Percentiles rank a stretch among this genome's conserved stretches.
Evolutionary conservation across 352 stramenopile genomes (phyloP).

Genomic region (Pythium chondricola): DNA sequence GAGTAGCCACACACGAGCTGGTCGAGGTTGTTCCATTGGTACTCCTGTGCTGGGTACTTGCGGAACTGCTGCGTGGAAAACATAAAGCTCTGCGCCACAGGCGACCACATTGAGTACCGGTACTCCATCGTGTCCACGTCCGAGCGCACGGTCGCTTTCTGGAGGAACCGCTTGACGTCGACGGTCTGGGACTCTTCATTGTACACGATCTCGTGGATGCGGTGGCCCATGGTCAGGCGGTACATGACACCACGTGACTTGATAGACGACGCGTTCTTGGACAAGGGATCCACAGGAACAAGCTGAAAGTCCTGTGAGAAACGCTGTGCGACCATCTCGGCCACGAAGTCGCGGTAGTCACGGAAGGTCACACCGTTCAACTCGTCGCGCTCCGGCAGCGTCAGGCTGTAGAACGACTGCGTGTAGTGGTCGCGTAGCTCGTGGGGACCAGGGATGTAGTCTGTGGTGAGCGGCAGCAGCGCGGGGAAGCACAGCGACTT

Average conservation of each 20-base stretch:
- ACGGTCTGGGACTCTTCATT: constrained; percentile 83
- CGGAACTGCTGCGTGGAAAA: constrained; percentile 72
- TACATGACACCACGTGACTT: constrained; percentile 34
- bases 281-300: constrained; percentile 53
- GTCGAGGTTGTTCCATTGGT: constrained; percentile 84
- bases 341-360: constrained; percentile 71
- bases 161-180: constrained; percentile 80
- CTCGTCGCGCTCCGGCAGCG: constrained; percentile 63
- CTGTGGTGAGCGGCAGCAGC: constrained; percentile 89
- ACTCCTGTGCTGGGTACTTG: constrained; percentile 76
- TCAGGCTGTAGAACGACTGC: constrained; percentile 84
- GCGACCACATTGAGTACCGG: constrained; percentile 74
- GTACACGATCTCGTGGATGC: constrained; percentile 85
- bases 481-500: constrained; percentile 95
- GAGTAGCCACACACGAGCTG: constrained; percentile 84
- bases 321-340: constrained; percentile 83
- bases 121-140: constrained; percentile 83
- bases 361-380: constrained; percentile 57
- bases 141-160: constrained; percentile 50
- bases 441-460: constrained; percentile 79
- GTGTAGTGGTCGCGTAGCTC: constrained; percentile 80
- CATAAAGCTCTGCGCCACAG: constrained; percentile 53
- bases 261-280: constrained; percentile 10
- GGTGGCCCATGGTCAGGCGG: constrained; percentile 81
- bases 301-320: constrained; percentile 85